Evolutionary conservation across 768 basidiomycete genomes (phyloP), one percentile per base, ranked within the genome.

Genomic region (Antrodiella citrinella): DNA sequence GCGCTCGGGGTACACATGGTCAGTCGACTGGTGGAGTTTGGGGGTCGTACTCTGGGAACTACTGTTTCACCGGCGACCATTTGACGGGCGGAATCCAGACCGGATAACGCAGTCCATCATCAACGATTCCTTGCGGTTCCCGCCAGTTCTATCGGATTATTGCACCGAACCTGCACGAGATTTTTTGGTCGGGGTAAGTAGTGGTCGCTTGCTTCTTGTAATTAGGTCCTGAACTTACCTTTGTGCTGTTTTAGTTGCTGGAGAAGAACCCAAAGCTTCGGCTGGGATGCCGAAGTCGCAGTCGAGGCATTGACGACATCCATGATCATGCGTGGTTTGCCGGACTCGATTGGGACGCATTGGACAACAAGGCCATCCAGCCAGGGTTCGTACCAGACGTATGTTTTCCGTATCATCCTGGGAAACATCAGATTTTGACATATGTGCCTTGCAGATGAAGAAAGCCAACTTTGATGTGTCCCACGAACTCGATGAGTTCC

Each of bases 381-480:
- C 85, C 96, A 0, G 88, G 88, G 2, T 98, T 94, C 61, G 82
- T 91, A 53, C 96, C 94, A 43, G 90, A 96, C 61, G 93, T 97
- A 60, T 58, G 93, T 84, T 18, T 26, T n/a, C n/a, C 24, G 2
- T 39, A 38, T 3, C 24, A 23, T 18, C 10, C 45, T 9, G 38
- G 15, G 9, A 51, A 55, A n/a, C n/a, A n/a, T n/a, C n/a, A 45
- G 23, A 42, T 42, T 19, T 58, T 54, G 52, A 39, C 50, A 26
- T n/a, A 26, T 18, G 19, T 40, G n/a, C n/a, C n/a, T 39, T 52
- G 22, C 62, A 99, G 94, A 82, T 86, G 67, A 93, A 94, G 65
- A 86, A 86, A 67, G 90, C 93, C n/a, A 98, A 99, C 66, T 99
- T 98, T 66, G 95, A 99, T 63, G 86, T 96, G 30, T 83, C 91